These are phyloP conservation scores for Pisolithus thermaeus DNA, from an alignment of 1,284 basidiomycete species.

Conservation along the genomic window DNA sequence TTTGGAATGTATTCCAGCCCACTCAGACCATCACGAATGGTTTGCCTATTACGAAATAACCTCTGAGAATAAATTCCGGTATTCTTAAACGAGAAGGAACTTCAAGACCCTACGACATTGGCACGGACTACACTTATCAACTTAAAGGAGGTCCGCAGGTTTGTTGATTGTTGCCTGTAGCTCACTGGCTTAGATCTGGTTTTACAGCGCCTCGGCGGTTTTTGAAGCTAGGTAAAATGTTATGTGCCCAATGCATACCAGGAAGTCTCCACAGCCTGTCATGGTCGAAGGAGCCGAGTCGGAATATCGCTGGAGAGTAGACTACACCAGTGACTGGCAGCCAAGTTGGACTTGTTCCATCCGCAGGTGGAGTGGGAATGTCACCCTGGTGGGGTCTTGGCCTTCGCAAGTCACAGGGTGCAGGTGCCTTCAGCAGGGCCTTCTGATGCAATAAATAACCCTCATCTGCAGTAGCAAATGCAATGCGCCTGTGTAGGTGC, in stretches of 20 bases:
- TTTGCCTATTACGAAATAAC: constrained; percentile 20
- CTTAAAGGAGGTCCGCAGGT: constrained; percentile 45
- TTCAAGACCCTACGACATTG: constrained; percentile 51
- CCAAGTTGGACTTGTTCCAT: neutral
- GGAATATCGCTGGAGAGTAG: constrained; percentile 43
- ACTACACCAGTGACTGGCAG: neutral
- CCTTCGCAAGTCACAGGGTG: neutral
- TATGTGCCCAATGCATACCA: constrained; percentile 68
- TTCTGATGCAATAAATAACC: neutral
- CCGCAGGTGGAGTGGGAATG: too few relatives aligned
- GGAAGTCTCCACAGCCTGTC: constrained; percentile 55
- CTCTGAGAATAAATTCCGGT: constrained; percentile 33
- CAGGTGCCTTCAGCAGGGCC: neutral
- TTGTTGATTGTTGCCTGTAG: constrained; percentile 19
- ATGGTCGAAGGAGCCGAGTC: constrained; percentile 67
- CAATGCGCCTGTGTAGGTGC: too few relatives aligned
- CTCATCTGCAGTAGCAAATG: too few relatives aligned
- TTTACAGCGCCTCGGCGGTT: constrained; percentile 40
- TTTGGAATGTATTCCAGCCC: constrained; percentile 43
- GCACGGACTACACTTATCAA: constrained; percentile 48
- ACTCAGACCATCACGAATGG: constrained; percentile 50
- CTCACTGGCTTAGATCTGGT: constrained; percentile 1
- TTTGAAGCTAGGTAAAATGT: constrained; percentile 55
- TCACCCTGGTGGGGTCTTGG: neutral
- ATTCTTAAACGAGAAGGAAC: constrained; percentile 47